Percentiles rank a stretch among this genome's conserved stretches.
Conservation (phyloP, 2,329 filamentous ascomycete genomes). For the Botrytis squamosa region DNA sequence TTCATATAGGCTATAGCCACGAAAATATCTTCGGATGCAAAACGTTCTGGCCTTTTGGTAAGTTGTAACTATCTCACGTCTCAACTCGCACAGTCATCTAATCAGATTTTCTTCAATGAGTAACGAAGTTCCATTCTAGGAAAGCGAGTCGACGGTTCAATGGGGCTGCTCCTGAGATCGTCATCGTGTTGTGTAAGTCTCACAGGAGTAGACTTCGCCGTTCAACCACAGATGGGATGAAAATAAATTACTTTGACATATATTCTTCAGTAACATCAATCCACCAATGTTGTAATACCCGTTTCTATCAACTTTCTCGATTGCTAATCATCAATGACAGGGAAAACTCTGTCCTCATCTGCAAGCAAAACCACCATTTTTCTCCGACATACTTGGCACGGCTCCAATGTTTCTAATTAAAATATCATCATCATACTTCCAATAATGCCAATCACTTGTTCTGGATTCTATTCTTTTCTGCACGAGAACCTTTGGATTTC, state of each 20-base stretch:
- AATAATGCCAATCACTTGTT: background rate
- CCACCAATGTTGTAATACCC: constrained; percentile 2
- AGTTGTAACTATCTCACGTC: background rate
- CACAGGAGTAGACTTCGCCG: background rate
- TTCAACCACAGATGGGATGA: constrained; percentile 12
- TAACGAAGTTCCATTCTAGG: no score
- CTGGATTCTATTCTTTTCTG: background rate
- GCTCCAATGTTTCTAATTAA: constrained; percentile 9
- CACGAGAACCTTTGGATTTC: background rate
- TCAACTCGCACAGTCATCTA: constrained; percentile 9
- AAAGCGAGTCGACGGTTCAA: background rate
- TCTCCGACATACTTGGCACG: background rate
- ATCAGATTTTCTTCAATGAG: background rate
- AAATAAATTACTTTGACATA: background rate
- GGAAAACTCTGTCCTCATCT: constrained; percentile 12
- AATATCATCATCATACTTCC: background rate
- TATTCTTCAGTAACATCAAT: background rate
- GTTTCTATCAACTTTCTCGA: background rate
- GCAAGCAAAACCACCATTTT: background rate
- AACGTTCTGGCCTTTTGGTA: background rate
- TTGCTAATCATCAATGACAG: background rate
- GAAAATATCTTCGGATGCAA: constrained; percentile 10
- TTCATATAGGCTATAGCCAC: background rate
- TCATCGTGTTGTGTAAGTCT: constrained; percentile 1
- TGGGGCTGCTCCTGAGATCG: background rate